Conservation (phyloP, 2,329 filamentous ascomycete species). For the Pseudocercospora fuligena region DNA sequence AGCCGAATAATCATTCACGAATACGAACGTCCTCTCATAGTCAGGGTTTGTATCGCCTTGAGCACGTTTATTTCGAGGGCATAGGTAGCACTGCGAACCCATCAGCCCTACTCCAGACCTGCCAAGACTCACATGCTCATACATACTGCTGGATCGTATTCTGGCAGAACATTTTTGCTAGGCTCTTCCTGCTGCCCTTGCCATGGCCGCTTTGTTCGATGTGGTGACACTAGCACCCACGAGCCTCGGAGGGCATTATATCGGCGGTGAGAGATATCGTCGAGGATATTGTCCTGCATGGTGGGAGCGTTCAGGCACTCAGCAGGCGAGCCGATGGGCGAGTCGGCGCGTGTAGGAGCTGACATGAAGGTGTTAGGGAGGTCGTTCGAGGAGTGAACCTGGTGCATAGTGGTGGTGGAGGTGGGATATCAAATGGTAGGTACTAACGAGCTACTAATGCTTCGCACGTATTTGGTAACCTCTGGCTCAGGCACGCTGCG, state of each 20-base stretch:
- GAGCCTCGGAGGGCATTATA: conserved; percentile 90
- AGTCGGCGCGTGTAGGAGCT: conserved; percentile 24
- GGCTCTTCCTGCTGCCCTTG: conserved; percentile 66
- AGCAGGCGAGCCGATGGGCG: conserved; percentile 20
- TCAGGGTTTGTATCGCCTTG: conserved; percentile 84
- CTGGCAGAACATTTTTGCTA: conserved; percentile 61
- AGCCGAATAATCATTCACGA: conserved; percentile 96
- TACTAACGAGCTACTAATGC: conserved; percentile 19
- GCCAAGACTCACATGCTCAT: conserved; percentile 1
- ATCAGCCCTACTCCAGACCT: conserved; percentile 22
- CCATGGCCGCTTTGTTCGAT: conserved; percentile 96
- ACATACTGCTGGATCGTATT: conserved; percentile 71
- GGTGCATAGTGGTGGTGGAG: conserved; percentile 33
- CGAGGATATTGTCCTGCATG: conserved; percentile 64
- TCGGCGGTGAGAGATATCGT: conserved; percentile 95
- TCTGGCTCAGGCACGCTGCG: background rate
- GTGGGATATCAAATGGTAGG: background rate
- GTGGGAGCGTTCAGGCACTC: conserved; percentile 22
- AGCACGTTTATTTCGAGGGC: conserved; percentile 86
- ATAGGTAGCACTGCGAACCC: conserved; percentile 78
- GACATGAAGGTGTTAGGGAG: conserved; percentile 28
- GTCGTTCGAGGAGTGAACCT: conserved; percentile 28
- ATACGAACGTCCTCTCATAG: conserved; percentile 87
- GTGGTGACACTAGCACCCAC: conserved; percentile 93
- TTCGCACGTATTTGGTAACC: background rate